Percentiles rank a stretch among this genome's conserved stretches.
These are phyloP conservation scores for Cytospora schulzeri DNA, from an alignment of 2,329 filamentous ascomycete genomes.

Conservation along the genomic window DNA sequence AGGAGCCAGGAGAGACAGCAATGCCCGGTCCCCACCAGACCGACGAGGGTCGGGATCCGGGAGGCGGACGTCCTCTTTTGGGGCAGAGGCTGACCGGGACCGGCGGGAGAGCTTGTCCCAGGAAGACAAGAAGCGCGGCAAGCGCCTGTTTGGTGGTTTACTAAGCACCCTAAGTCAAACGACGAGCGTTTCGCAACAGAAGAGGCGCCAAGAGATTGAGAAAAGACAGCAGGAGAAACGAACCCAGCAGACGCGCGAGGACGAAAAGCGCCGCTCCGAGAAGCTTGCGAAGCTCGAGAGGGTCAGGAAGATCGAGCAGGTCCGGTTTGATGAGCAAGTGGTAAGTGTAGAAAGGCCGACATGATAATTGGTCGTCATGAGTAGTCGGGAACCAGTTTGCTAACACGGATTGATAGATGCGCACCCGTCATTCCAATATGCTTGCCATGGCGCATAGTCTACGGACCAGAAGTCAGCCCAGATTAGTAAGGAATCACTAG, in stretches of 20 bases:
- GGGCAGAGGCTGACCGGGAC: constrained; percentile 30
- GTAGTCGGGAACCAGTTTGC: constrained; percentile 14
- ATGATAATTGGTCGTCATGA: constrained; percentile 30
- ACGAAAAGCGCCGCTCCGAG: constrained; percentile 67
- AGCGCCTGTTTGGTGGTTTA: constrained; percentile 82
- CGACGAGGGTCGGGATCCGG: constrained; percentile 19
- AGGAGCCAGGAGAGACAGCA: constrained; percentile 6
- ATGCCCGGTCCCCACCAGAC: background rate
- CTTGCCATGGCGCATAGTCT: constrained; percentile 73
- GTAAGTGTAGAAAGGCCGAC: constrained; percentile 54
- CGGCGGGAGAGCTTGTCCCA: constrained; percentile 51
- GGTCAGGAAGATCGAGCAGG: constrained; percentile 69
- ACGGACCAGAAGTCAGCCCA: constrained; percentile 70
- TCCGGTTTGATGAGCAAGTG: constrained; percentile 72
- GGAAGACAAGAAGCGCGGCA: constrained; percentile 83
- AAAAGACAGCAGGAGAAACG: constrained; percentile 77
- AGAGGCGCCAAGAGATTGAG: constrained; percentile 78
- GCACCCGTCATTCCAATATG: constrained; percentile 71
- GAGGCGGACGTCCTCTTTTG: constrained; percentile 21
- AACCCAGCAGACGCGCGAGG: constrained; percentile 71
- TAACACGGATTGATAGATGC: constrained; percentile 59
- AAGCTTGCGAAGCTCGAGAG: constrained; percentile 63
- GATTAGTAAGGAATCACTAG: constrained; percentile 62
- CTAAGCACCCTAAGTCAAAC: constrained; percentile 78
- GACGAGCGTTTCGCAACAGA: constrained; percentile 63